Evolutionary conservation across 2,329 filamentous ascomycete genomes (phyloP).

Genomic region (Fusarium succisae): DNA sequence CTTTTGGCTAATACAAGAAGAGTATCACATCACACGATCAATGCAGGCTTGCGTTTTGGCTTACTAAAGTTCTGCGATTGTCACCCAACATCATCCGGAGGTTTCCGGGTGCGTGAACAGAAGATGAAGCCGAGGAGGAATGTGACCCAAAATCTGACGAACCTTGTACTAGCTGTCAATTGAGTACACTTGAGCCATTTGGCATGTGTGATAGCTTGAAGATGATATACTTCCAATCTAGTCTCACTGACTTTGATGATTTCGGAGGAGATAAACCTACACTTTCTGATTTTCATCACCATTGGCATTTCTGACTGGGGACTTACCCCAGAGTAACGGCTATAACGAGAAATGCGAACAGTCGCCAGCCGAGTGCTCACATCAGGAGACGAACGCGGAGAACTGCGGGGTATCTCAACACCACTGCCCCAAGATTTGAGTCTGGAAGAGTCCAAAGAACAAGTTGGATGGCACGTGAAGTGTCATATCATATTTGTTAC

Average conservation of each 20-base stretch:
- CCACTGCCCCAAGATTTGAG: background rate
- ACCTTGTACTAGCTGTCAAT: background rate
- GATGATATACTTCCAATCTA: fast-evolving
- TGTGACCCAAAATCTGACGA: background rate
- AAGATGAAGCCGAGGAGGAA: background rate
- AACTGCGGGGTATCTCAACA: background rate
- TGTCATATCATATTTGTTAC: background rate
- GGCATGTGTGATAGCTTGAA: too few species aligned
- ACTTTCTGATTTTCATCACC: fast-evolving
- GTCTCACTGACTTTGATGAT: background rate
- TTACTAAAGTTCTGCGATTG: background rate
- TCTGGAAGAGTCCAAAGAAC: background rate
- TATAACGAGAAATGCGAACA: background rate
- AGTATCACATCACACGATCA: background rate
- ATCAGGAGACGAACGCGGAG: background rate
- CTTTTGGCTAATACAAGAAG: background rate
- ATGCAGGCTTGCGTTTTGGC: background rate
- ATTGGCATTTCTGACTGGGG: background rate
- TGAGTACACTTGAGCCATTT: fast-evolving
- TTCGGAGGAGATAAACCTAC: too few species aligned
- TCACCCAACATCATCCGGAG: background rate
- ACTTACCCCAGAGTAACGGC: background rate
- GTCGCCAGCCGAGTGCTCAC: background rate
- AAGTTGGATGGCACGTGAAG: background rate
- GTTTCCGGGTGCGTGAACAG: background rate